Percentiles rank a stretch among this genome's conserved stretches.
Conservation (phyloP, 2,329 filamentous ascomycete species). For the Botrytis sinoallii region DNA sequence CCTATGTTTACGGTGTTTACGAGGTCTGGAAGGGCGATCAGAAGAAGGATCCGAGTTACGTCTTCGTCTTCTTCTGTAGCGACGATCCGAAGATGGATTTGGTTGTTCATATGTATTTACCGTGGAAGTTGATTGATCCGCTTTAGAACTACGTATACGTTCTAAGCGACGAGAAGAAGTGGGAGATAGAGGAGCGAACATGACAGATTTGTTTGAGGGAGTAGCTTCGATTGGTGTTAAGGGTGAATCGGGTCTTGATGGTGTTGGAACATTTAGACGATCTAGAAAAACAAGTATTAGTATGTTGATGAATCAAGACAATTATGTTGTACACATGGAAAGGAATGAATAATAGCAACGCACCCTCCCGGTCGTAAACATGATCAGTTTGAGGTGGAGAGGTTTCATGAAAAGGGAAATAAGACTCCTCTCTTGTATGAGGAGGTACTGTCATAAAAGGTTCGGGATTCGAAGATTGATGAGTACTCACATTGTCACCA, state of each 20-base stretch:
- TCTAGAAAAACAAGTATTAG: background rate
- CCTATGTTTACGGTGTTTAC: conserved; percentile 26
- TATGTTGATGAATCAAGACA: background rate
- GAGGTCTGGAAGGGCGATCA: conserved; percentile 29
- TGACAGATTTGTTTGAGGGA: conserved; percentile 33
- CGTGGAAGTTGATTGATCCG: conserved; percentile 5
- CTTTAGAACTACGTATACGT: conserved; percentile 16
- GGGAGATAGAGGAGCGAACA: conserved; percentile 36
- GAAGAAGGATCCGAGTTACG: conserved; percentile 35
- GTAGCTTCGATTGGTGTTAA: background rate
- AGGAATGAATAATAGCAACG: conserved; percentile 19
- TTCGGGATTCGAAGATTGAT: conserved; percentile 25
- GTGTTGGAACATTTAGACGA: conserved; percentile 3
- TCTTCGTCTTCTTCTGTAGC: conserved; percentile 24
- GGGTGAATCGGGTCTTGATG: background rate
- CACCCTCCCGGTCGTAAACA: conserved; percentile 26
- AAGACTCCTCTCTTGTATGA: conserved; percentile 21
- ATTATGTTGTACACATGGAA: conserved; percentile 4
- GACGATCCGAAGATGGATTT: conserved; percentile 15
- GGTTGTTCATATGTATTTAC: conserved; percentile 18
- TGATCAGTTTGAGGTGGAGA: conserved; percentile 29
- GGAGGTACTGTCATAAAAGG: conserved; percentile 19
- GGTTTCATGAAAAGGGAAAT: conserved; percentile 34
- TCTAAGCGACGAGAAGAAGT: conserved; percentile 28
- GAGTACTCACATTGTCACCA: conserved; percentile 39